These are phyloP conservation scores for Artomyces pyxidatus DNA, from an alignment of 768 basidiomycete genomes.

Conservation along the genomic window DNA sequence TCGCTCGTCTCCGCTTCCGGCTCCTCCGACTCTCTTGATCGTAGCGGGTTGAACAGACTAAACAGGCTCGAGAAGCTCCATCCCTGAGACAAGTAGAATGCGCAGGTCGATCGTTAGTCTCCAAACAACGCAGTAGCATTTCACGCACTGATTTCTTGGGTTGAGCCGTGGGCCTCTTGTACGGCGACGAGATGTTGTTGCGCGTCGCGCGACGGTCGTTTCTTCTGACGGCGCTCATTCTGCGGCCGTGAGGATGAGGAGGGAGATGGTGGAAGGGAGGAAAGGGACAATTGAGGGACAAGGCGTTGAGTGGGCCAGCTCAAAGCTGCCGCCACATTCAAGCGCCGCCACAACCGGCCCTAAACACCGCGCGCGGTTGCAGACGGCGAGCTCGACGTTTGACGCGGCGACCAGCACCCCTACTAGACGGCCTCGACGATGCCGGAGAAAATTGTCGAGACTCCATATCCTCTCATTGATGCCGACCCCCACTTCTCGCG, in stretches of 20 bases:
- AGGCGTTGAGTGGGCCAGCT: not conserved
- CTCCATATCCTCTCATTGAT: constrained; percentile 89
- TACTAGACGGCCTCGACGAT: constrained; percentile 26
- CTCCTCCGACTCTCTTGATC: constrained; percentile 18
- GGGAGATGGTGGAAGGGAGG: not conserved
- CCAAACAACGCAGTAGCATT: constrained; percentile 1
- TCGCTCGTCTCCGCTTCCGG: constrained; percentile 5
- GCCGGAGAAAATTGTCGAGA: constrained; percentile 46
- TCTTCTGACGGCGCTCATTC: constrained; percentile 53
- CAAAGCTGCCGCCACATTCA: constrained; percentile 2
- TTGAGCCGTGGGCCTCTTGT: constrained; percentile 34
- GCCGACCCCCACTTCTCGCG: constrained; percentile 83
- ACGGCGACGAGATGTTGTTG: constrained; percentile 39
- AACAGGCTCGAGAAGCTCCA: constrained; percentile 50
- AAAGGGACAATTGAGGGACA: not conserved
- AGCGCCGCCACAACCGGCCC: not conserved
- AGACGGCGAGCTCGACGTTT: not conserved
- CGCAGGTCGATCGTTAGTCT: constrained; percentile 15
- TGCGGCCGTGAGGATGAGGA: not conserved
- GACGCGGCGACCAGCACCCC: not conserved
- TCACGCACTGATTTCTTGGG: constrained; percentile 43
- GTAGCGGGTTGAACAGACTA: constrained; percentile 43
- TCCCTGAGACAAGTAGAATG: constrained; percentile 21
- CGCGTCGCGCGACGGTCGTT: constrained; percentile 22
- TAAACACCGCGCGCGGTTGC: not conserved